phyloP scores from a whole-genome alignment of 2,329 filamentous ascomycete genomes.

The Fusarium sp. region DNA sequence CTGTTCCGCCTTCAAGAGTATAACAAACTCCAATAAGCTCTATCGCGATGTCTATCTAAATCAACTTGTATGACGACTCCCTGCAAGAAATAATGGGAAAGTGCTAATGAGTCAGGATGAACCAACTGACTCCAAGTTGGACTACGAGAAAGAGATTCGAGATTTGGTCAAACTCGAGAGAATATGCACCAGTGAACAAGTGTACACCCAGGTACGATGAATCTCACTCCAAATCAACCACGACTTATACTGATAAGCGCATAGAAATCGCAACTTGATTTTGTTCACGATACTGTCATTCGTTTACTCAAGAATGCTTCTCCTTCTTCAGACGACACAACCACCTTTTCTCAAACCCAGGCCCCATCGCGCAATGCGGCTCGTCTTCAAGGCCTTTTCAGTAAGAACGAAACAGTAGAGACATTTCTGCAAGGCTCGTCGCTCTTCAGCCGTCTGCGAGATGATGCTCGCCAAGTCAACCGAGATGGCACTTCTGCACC shows the following conservation, averaged over 20 bases:
- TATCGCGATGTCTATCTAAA: constrained; percentile 72
- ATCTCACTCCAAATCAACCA: neutral
- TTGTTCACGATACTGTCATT: constrained; percentile 61
- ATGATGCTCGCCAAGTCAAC: constrained; percentile 45
- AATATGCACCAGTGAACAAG: constrained; percentile 54
- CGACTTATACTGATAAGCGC: neutral
- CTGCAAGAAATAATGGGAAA: neutral
- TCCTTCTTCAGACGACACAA: constrained; percentile 44
- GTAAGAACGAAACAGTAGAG: constrained; percentile 63
- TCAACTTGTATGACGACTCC: constrained; percentile 58
- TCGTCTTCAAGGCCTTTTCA: constrained; percentile 59
- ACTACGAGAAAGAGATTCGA: constrained; percentile 59
- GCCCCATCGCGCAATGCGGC: constrained; percentile 61
- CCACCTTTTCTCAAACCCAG: constrained; percentile 52
- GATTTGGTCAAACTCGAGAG: constrained; percentile 58
- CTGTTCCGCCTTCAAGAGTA: constrained; percentile 66
- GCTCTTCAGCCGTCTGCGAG: constrained; percentile 69
- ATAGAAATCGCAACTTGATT: constrained; percentile 59
- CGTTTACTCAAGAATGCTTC: constrained; percentile 60
- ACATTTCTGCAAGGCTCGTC: constrained; percentile 73
- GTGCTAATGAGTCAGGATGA: constrained; percentile 46
- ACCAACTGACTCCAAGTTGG: constrained; percentile 51
- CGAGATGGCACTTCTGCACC: constrained; percentile 47
- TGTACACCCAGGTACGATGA: constrained; percentile 56
- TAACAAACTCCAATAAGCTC: constrained; percentile 66